Evolutionary conservation across 73 alveolate genomes (phyloP).

Genomic region (Tetrahymena thermophila): DNA sequence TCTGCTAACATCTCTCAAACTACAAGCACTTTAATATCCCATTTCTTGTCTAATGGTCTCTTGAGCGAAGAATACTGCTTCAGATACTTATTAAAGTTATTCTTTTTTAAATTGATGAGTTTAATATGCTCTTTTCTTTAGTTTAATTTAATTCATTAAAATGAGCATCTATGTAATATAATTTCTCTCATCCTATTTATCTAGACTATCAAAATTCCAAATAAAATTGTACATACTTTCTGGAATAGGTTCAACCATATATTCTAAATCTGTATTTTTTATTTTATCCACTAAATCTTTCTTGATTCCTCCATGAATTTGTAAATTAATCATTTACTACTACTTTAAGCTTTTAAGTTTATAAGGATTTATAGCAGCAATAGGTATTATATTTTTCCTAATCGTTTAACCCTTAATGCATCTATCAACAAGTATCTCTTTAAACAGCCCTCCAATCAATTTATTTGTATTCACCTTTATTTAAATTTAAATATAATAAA

Average conservation of each 20-base stretch:
- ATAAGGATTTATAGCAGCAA: not conserved
- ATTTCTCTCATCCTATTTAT: constrained; percentile 39
- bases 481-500: too few relatives aligned
- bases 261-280: constrained; percentile 29
- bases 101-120: constrained; percentile 7
- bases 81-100: not conserved
- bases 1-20: constrained; percentile 67
- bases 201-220: constrained; percentile 57
- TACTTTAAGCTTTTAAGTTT: not conserved
- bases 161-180: constrained; percentile 49
- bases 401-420: not conserved
- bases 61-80: constrained; percentile 39
- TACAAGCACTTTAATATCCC: constrained; percentile 54
- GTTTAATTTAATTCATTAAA: not conserved
- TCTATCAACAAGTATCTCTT: not conserved
- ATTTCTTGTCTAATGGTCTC: constrained; percentile 36
- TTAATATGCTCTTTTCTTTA: constrained; percentile 3
- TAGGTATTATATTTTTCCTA: not conserved
- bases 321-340: not conserved
- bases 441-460: not conserved
- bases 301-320: constrained; percentile 52
- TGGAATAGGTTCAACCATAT: constrained; percentile 67
- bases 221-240: constrained; percentile 52
- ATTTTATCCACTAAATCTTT: constrained; percentile 16
- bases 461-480: not conserved